Evolutionary conservation across 257 asterid genomes (phyloP).

Genomic region (Perilla frutescens): DNA sequence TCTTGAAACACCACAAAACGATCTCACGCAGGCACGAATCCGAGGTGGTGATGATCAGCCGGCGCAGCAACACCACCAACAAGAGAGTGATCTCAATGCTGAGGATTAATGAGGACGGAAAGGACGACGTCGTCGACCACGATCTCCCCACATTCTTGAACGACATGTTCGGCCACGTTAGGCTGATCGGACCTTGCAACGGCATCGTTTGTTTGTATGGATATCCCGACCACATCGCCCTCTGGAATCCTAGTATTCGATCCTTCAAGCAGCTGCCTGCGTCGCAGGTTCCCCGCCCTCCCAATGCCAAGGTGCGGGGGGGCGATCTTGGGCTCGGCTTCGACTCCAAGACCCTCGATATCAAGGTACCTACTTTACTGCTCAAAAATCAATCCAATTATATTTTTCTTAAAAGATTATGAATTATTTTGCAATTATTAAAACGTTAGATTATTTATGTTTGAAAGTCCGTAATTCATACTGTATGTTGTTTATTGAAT

Average conservation of each 20-base stretch:
- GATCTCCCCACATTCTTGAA: constrained; percentile 43
- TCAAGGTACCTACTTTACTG: constrained; percentile 38
- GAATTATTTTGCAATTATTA: too few species aligned
- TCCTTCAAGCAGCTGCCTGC: constrained; percentile 46
- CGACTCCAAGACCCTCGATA: constrained; percentile 40
- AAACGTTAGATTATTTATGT: too few species aligned
- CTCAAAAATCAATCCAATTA: too few species aligned
- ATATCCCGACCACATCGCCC: constrained; percentile 54
- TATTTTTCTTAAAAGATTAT: too few species aligned
- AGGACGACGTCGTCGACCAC: constrained; percentile 35
- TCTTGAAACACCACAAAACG: constrained; percentile 37
- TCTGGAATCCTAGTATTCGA: constrained; percentile 59
- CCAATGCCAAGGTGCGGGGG: constrained; percentile 47
- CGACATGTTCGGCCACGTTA: constrained; percentile 53
- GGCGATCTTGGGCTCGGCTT: constrained; percentile 61
- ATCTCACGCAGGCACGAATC: not conserved
- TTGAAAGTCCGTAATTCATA: too few species aligned
- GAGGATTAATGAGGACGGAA: not conserved
- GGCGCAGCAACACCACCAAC: constrained; percentile 48
- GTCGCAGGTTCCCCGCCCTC: constrained; percentile 43
- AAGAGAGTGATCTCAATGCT: constrained; percentile 48
- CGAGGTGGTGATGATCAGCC: constrained; percentile 44
- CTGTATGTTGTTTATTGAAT: too few species aligned
- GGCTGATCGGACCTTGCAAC: constrained; percentile 61
- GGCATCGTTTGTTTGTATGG: constrained; percentile 61